Conservation (phyloP, 306 rosid genomes). For the Dalbergia oliveri region DNA sequence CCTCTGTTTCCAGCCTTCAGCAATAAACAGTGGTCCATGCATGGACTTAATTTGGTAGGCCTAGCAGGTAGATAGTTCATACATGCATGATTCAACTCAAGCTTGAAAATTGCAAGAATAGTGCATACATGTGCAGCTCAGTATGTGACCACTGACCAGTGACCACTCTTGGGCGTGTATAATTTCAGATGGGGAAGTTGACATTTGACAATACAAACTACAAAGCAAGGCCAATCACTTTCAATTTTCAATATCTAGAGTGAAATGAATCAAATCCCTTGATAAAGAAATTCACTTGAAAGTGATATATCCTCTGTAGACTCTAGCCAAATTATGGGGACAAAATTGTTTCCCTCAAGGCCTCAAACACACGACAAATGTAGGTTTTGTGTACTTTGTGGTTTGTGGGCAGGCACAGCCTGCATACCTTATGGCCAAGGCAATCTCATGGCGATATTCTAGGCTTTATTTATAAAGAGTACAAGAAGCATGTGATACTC, state of each 20-base stretch:
- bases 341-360: slow-evolving; percentile 19
- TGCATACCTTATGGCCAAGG: slow-evolving; percentile 1
- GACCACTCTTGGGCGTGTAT: slow-evolving; percentile 37
- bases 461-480: too few species aligned
- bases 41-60: slow-evolving; percentile 18
- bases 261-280: slow-evolving; percentile 22
- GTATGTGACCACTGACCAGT: slow-evolving; percentile 23
- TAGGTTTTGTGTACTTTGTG: slow-evolving; percentile 11
- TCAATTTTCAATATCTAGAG: slow-evolving; percentile 31
- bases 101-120: too few species aligned
- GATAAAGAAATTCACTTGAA: slow-evolving; percentile 37
- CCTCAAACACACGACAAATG: slow-evolving; percentile 33
- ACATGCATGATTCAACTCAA: slow-evolving; percentile 5
- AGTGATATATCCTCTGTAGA: slow-evolving; percentile 36
- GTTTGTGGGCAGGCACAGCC: slow-evolving; percentile 17
- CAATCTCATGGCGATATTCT: slow-evolving; percentile 16
- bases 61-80: not conserved
- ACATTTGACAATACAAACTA: slow-evolving; percentile 42
- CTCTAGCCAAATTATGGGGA: slow-evolving; percentile 30
- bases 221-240: slow-evolving; percentile 40
- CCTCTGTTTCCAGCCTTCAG: slow-evolving; percentile 16
- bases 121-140: not conserved
- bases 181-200: slow-evolving; percentile 4
- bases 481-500: too few species aligned
- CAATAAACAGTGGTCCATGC: not conserved